A percentile compares a stretch with the other conserved stretches of the same genome.
These are phyloP conservation scores for Arachnopeziza araneosa DNA, from an alignment of 2,329 filamentous ascomycete species.

Conservation along the genomic window DNA sequence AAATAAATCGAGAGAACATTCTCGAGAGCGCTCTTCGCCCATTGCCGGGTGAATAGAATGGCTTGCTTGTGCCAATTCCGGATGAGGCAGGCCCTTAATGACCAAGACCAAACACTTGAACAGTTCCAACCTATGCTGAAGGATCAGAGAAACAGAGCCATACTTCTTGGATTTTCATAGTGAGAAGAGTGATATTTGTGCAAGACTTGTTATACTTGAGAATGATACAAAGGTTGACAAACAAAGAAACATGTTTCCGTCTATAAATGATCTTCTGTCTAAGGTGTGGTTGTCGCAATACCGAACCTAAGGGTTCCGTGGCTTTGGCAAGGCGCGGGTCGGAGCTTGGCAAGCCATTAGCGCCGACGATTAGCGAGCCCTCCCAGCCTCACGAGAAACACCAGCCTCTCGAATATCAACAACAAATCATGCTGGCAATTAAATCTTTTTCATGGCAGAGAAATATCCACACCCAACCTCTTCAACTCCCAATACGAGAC, in stretches of 20 bases:
- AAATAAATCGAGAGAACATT: too few relatives aligned
- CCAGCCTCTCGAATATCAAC: background rate
- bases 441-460: background rate
- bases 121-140: too few relatives aligned
- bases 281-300: background rate
- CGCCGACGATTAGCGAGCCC: background rate
- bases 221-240: background rate
- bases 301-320: background rate
- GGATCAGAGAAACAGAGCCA: too few relatives aligned
- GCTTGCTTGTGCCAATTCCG: too few relatives aligned
- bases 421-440: conserved; percentile 4
- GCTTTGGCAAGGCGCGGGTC: background rate
- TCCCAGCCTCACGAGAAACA: background rate
- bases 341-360: background rate
- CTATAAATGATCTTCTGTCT: background rate
- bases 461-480: conserved; percentile 17
- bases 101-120: too few relatives aligned
- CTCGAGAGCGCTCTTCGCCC: too few relatives aligned
- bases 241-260: background rate
- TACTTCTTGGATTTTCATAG: too few relatives aligned
- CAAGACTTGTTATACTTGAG: background rate
- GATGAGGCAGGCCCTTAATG: too few relatives aligned
- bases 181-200: background rate
- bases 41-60: too few relatives aligned
- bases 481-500: background rate